Conservation (phyloP, 2,329 filamentous ascomycete species). For the Penicillium sp. region DNA sequence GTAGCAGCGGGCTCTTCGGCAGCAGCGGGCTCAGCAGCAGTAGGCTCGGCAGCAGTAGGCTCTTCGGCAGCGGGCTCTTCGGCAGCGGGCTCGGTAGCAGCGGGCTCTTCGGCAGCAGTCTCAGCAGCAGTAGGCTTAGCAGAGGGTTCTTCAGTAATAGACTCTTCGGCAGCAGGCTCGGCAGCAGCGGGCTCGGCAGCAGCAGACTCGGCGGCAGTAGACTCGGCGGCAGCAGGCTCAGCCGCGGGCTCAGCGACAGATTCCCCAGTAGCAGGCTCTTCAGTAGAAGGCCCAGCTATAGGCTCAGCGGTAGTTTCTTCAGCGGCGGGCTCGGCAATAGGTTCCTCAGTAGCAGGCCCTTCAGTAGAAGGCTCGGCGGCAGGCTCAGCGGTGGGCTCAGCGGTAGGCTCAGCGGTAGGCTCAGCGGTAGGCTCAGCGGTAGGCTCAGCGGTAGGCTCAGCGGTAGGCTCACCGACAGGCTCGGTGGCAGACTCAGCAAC, state of each 20-base stretch:
- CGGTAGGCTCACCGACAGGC: not conserved
- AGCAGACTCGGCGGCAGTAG: constrained; percentile 1
- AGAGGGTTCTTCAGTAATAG: no score
- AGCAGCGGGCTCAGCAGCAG: not conserved
- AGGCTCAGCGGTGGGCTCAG: no score
- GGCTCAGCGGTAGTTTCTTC: not conserved
- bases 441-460: not conserved
- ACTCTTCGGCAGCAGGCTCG: not conserved
- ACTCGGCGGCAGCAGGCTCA: not conserved
- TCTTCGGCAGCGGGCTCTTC: no score
- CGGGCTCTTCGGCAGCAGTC: no score
- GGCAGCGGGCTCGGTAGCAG: no score
- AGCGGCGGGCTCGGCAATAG: constrained; percentile 1
- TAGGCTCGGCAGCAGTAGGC: not conserved
- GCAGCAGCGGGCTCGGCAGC: no score
- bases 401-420: constrained; percentile 1
- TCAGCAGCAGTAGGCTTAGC: constrained; percentile 6
- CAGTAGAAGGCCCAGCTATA: constrained; percentile 1
- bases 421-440: not conserved
- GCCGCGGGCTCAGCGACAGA: constrained; percentile 1
- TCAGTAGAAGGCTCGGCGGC: no score
- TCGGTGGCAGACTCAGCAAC: not conserved
- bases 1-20: constrained; percentile 1
- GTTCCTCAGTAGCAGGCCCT: not conserved
- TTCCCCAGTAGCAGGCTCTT: constrained; percentile 8